These are phyloP conservation scores for Capsella bursapastoris DNA, from an alignment of 345 rosid species.

Conservation along the genomic window DNA sequence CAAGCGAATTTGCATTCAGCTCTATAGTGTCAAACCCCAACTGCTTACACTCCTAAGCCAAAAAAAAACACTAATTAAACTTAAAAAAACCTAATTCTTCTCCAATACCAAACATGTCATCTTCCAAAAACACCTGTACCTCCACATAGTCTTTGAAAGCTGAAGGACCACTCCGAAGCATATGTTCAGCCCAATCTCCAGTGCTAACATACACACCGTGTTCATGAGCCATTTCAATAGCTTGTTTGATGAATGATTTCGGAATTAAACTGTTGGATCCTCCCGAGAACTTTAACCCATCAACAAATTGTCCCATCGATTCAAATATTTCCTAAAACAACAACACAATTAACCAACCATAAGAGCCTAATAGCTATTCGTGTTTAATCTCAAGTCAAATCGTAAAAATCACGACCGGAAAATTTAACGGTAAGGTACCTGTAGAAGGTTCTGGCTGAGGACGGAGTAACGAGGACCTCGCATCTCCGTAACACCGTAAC, in stretches of 20 bases:
- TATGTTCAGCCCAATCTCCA: slow-evolving; percentile 92
- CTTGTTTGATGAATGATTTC: slow-evolving; percentile 67
- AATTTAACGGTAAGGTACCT: slow-evolving; percentile 45
- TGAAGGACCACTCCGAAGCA: slow-evolving; percentile 69
- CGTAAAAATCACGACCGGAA: not conserved
- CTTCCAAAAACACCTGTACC: slow-evolving; percentile 47
- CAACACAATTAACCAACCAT: slow-evolving; percentile 1
- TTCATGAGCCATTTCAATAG: slow-evolving; percentile 72
- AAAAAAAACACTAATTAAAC: not conserved
- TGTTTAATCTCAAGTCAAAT: not conserved
- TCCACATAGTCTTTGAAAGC: slow-evolving; percentile 79
- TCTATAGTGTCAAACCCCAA: slow-evolving; percentile 90
- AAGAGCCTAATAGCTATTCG: not conserved
- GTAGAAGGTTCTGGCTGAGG: slow-evolving; percentile 67
- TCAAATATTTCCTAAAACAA: slow-evolving; percentile 75
- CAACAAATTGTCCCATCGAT: slow-evolving; percentile 85
- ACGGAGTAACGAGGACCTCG: slow-evolving; percentile 73
- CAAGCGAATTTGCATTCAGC: slow-evolving; percentile 79
- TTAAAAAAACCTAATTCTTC: not conserved
- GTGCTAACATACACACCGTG: slow-evolving; percentile 88
- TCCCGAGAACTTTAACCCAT: slow-evolving; percentile 87
- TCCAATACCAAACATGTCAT: not conserved
- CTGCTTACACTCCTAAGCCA: slow-evolving; percentile 73
- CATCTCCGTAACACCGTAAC: slow-evolving; percentile 90
- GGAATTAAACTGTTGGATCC: slow-evolving; percentile 85